phyloP scores from a whole-genome alignment of 148 eudicot species.

The Camellia granthamiana region DNA sequence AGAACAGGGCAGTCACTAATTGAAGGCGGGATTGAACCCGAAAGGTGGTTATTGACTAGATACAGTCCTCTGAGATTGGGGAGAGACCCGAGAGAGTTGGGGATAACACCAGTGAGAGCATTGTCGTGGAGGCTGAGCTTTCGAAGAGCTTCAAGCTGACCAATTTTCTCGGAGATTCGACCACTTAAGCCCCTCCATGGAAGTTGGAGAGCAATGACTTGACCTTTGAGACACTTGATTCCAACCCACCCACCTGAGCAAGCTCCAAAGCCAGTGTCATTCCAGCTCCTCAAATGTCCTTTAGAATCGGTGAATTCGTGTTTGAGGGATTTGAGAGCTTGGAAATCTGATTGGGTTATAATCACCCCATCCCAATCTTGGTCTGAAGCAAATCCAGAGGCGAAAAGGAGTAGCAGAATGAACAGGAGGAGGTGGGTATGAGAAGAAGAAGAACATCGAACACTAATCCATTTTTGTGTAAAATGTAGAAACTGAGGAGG shows the following conservation, averaged over 20 bases:
- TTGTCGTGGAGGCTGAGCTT: constrained; percentile 76
- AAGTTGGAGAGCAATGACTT: constrained; percentile 64
- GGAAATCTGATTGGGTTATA: constrained; percentile 43
- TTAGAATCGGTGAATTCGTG: constrained; percentile 43
- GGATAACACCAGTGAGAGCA: constrained; percentile 60
- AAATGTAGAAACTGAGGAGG: constrained; percentile 13
- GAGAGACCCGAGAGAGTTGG: constrained; percentile 55
- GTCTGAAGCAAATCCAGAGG: constrained; percentile 29
- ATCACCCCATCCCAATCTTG: constrained; percentile 38
- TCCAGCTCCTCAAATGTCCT: constrained; percentile 58
- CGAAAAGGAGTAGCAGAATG: constrained; percentile 19
- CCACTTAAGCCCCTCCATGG: constrained; percentile 73
- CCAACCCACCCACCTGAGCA: constrained; percentile 80
- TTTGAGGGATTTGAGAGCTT: constrained; percentile 56
- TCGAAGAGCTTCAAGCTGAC: constrained; percentile 52
- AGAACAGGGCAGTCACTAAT: constrained; percentile 40
- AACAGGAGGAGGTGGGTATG: not conserved
- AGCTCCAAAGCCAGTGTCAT: constrained; percentile 39
- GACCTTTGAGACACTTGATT: constrained; percentile 61
- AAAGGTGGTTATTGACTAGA: constrained; percentile 66
- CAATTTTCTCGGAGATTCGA: constrained; percentile 53
- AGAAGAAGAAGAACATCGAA: not conserved
- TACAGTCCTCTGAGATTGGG: constrained; percentile 73
- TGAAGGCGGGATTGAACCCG: constrained; percentile 68
- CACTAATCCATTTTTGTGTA: not conserved